A percentile compares a stretch with the other conserved stretches of the same genome.
phyloP scores from a whole-genome alignment of 2,329 filamentous ascomycete genomes.

The Xylaria sp. region DNA sequence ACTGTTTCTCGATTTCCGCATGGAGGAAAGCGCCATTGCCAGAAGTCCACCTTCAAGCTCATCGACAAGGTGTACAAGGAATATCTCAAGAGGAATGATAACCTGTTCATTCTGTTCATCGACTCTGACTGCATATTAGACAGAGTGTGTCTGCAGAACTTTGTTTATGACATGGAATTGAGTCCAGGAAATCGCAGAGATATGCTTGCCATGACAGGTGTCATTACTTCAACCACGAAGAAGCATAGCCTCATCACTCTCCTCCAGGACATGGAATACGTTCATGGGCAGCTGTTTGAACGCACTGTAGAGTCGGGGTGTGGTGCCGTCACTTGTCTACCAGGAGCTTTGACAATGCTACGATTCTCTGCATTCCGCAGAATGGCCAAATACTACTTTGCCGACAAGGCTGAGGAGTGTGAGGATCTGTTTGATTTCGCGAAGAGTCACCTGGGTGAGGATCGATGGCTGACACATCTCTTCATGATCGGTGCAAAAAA shows the following conservation, averaged over 20 bases:
- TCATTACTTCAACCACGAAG: constrained; percentile 93
- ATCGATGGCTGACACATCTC: constrained; percentile 95
- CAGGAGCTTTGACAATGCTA: constrained; percentile 93
- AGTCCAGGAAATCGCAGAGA: constrained; percentile 91
- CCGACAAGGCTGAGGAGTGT: constrained; percentile 94
- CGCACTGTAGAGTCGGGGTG: constrained; percentile 95
- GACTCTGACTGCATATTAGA: constrained; percentile 97
- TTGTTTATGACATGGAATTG: constrained; percentile 98
- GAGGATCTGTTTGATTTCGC: constrained; percentile 97
- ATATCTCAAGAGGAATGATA: constrained; percentile 88
- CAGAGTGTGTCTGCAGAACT: constrained; percentile 91
- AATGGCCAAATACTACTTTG: constrained; percentile 99
- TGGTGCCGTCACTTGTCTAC: constrained; percentile 92
- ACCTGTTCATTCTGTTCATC: constrained; percentile 95
- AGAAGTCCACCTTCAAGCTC: constrained; percentile 91
- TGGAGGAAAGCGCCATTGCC: constrained; percentile 92
- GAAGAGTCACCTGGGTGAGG: constrained; percentile 94
- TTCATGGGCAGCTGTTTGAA: constrained; percentile 96
- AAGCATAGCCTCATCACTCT: constrained; percentile 91
- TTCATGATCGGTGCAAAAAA: constrained; percentile 98
- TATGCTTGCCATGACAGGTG: constrained; percentile 97
- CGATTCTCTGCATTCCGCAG: constrained; percentile 95
- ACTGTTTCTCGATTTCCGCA: constrained; percentile 94
- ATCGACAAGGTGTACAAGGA: constrained; percentile 92
- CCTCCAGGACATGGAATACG: constrained; percentile 97